Conservation (phyloP, 352 stramenopile genomes). For the Pythium oligandrum region DNA sequence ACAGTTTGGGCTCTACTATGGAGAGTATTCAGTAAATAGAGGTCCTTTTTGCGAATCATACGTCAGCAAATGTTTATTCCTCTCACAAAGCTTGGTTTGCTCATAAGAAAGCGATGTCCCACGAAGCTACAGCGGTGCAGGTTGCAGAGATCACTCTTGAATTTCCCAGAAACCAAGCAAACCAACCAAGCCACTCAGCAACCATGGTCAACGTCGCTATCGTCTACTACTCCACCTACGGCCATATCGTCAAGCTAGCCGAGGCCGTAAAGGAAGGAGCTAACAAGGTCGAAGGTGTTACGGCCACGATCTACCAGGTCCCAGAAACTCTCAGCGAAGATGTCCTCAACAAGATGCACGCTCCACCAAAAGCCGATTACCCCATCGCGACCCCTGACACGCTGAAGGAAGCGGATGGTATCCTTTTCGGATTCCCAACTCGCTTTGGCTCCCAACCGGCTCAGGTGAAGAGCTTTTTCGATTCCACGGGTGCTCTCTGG, state of each 20-base stretch:
- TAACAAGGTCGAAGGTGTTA: slow-evolving; percentile 53
- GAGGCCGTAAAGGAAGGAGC: slow-evolving; percentile 70
- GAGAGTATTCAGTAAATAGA: too few relatives aligned
- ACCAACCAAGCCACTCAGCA: too few relatives aligned
- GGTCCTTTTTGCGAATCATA: too few relatives aligned
- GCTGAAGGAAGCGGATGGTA: slow-evolving; percentile 69
- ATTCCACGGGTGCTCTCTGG: slow-evolving; percentile 64
- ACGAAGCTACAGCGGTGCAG: too few relatives aligned
- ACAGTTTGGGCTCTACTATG: too few relatives aligned
- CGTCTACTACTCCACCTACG: slow-evolving; percentile 85
- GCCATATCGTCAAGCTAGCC: slow-evolving; percentile 77
- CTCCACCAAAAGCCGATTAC: slow-evolving; percentile 64
- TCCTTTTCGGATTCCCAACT: slow-evolving; percentile 85
- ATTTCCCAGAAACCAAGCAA: slow-evolving; percentile 13
- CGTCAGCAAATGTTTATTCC: too few relatives aligned
- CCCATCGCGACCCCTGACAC: slow-evolving; percentile 53
- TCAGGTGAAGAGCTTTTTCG: slow-evolving; percentile 77
- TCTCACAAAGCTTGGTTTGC: too few relatives aligned
- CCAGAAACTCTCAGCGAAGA: slow-evolving; percentile 78
- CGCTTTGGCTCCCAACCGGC: slow-evolving; percentile 68
- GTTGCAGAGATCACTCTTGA: slow-evolving; percentile 11
- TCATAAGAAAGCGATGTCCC: too few relatives aligned
- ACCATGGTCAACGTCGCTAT: slow-evolving; percentile 72
- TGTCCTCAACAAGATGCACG: slow-evolving; percentile 80
- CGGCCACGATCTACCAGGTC: slow-evolving; percentile 67